Evolutionary conservation across 225 moss, liverwort and hornwort genomes (phyloP).

Genomic region (Physcomitrium patens): DNA sequence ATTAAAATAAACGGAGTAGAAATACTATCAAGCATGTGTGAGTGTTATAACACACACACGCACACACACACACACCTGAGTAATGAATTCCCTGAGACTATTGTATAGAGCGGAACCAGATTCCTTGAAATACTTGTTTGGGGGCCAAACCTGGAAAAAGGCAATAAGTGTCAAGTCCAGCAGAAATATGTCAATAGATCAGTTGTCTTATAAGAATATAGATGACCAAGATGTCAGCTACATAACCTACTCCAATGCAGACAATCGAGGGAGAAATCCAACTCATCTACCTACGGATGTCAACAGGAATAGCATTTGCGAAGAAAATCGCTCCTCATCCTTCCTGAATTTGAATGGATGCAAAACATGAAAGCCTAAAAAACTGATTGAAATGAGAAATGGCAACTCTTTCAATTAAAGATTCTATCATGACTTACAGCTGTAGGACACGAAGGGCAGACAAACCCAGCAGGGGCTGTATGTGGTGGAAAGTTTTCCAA

Average conservation of each 20-base stretch:
- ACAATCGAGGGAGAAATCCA: background rate
- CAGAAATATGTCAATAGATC: background rate
- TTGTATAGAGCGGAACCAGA: constrained; percentile 66
- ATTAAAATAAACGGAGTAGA: no score
- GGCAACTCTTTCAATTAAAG: background rate
- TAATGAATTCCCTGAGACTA: constrained; percentile 71
- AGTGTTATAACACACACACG: no score
- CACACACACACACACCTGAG: constrained; percentile 57
- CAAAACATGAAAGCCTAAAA: background rate
- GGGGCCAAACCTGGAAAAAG: constrained; percentile 81
- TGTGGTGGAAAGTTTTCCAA: constrained; percentile 89
- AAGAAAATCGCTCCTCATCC: background rate
- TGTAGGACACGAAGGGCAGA: constrained; percentile 74
- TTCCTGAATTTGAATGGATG: background rate
- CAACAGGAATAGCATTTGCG: background rate
- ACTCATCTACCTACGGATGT: background rate
- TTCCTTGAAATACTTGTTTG: constrained; percentile 87
- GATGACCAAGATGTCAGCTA: background rate
- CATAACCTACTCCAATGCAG: background rate
- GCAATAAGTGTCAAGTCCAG: background rate
- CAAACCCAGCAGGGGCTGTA: constrained; percentile 96
- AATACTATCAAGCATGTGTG: no score
- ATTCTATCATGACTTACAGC: constrained; percentile 55
- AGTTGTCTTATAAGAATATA: background rate
- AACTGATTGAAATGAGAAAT: background rate